A percentile compares a stretch with the other conserved stretches of the same genome.
phyloP scores from a whole-genome alignment of 2,329 filamentous ascomycete genomes.

The Paramyrothecium sp. region DNA sequence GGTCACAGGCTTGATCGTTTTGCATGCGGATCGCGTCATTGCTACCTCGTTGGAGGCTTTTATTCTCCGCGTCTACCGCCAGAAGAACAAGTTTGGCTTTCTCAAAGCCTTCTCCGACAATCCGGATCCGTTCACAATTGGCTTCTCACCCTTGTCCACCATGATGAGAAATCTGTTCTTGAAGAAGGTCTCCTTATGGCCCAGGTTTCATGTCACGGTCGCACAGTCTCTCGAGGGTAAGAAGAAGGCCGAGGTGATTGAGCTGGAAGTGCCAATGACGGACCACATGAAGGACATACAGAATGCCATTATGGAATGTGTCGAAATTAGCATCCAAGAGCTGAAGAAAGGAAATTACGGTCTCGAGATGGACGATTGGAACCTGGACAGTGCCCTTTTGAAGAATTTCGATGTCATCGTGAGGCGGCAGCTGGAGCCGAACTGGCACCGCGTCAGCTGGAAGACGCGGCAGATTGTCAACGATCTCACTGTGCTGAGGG shows the following conservation, averaged over 20 bases:
- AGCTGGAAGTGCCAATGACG: conserved; percentile 94
- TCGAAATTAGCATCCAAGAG: conserved; percentile 91
- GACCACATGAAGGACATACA: conserved; percentile 92
- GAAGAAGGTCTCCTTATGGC: conserved; percentile 85
- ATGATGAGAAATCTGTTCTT: conserved; percentile 92
- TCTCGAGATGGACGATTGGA: conserved; percentile 96
- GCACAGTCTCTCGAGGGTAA: conserved; percentile 87
- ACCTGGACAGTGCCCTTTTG: conserved; percentile 86
- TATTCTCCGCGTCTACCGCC: conserved; percentile 88
- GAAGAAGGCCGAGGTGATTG: conserved; percentile 94
- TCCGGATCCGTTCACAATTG: conserved; percentile 84
- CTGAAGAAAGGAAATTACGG: conserved; percentile 88
- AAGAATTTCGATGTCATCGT: conserved; percentile 90
- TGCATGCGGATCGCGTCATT: conserved; percentile 85
- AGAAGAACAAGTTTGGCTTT: conserved; percentile 92
- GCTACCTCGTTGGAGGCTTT: conserved; percentile 93
- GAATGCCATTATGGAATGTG: conserved; percentile 91
- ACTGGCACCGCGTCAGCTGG: conserved; percentile 96
- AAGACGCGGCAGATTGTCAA: conserved; percentile 93
- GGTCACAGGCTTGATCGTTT: conserved; percentile 80
- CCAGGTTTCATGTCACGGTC: conserved; percentile 88
- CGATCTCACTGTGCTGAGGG: conserved; percentile 79
- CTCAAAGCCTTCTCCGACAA: conserved; percentile 95
- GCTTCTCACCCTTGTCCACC: conserved; percentile 82
- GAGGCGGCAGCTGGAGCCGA: conserved; percentile 85